Evolutionary conservation across 108 stramenopile genomes (phyloP).

Genomic region (Cylindrotheca closterium): DNA sequence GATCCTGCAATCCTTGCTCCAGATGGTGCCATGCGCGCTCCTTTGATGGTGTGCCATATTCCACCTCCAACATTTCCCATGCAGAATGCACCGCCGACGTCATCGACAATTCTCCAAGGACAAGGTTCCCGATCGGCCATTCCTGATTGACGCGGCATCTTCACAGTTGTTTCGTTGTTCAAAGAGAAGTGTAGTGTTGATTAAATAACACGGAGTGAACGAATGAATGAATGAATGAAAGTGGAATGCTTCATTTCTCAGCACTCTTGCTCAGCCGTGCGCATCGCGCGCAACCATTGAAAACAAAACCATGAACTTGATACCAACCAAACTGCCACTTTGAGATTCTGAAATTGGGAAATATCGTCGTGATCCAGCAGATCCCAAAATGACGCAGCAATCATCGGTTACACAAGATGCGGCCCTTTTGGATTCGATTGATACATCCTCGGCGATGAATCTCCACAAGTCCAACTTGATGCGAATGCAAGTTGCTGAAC

Average conservation of each 20-base stretch:
- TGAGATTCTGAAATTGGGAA: no score
- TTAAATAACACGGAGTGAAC: not conserved
- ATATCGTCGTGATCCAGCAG: no score
- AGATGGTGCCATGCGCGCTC: slow-evolving; percentile 75
- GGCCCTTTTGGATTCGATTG: slow-evolving; percentile 41
- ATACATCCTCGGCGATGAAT: slow-evolving; percentile 37
- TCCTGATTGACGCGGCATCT: slow-evolving; percentile 52
- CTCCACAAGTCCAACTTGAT: slow-evolving; percentile 72
- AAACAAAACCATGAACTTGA: no score
- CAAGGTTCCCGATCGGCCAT: slow-evolving; percentile 95
- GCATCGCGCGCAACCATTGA: no score
- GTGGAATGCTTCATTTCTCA: no score
- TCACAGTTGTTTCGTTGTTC: slow-evolving; percentile 6
- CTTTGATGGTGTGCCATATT: slow-evolving; percentile 91
- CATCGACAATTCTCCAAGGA: slow-evolving; percentile 96
- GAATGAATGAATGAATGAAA: no score
- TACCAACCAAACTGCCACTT: no score
- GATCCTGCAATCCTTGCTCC: slow-evolving; percentile 76
- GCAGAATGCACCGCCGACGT: slow-evolving; percentile 95
- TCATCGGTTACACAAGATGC: slow-evolving; percentile 37
- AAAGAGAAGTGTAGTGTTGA: slow-evolving; percentile 1
- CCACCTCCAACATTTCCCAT: slow-evolving; percentile 95
- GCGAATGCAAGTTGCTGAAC: slow-evolving; percentile 62
- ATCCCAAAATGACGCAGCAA: not conserved
- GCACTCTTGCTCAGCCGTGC: no score